These are phyloP conservation scores for Gossypium gossypioides DNA, from an alignment of 441 rosid genomes.

Conservation along the genomic window DNA sequence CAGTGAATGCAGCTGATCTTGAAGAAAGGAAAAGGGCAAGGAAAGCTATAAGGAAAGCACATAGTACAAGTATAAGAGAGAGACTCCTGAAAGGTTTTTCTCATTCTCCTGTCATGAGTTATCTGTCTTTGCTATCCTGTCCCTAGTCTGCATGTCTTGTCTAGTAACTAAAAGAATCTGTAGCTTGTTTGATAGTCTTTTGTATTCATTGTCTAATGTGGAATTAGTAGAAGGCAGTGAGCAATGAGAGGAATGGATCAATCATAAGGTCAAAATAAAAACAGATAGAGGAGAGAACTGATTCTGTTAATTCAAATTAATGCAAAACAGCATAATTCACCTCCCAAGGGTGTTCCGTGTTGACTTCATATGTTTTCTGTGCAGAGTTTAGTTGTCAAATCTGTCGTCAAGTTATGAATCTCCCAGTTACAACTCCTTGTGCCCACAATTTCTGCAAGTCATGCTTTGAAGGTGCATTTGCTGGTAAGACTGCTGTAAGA, in stretches of 20 bases:
- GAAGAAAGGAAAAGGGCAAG: slow-evolving; percentile 25
- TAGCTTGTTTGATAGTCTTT: background rate
- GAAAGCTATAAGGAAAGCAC: slow-evolving; percentile 21
- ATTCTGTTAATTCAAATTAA: background rate
- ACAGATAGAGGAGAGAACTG: background rate
- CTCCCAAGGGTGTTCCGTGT: background rate
- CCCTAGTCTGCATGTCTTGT: background rate
- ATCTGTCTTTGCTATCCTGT: background rate
- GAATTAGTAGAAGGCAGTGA: background rate
- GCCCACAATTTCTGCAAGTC: slow-evolving; percentile 58
- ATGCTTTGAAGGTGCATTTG: slow-evolving; percentile 42
- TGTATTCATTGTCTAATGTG: background rate
- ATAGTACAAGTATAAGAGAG: slow-evolving; percentile 18
- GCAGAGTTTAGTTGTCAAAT: slow-evolving; percentile 48
- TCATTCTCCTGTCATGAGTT: background rate
- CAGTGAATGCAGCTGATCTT: slow-evolving; percentile 17
- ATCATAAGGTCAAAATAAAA: background rate
- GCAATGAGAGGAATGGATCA: background rate
- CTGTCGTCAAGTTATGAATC: slow-evolving; percentile 40
- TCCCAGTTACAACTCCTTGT: slow-evolving; percentile 55
- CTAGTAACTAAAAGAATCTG: background rate
- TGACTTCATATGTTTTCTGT: background rate
- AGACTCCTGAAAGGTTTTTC: slow-evolving; percentile 41
- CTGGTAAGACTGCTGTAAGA: slow-evolving; percentile 34
- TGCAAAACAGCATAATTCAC: background rate